Evolutionary conservation across 768 basidiomycete genomes (phyloP).

Genomic region (Pleurotus citrinopileatus): DNA sequence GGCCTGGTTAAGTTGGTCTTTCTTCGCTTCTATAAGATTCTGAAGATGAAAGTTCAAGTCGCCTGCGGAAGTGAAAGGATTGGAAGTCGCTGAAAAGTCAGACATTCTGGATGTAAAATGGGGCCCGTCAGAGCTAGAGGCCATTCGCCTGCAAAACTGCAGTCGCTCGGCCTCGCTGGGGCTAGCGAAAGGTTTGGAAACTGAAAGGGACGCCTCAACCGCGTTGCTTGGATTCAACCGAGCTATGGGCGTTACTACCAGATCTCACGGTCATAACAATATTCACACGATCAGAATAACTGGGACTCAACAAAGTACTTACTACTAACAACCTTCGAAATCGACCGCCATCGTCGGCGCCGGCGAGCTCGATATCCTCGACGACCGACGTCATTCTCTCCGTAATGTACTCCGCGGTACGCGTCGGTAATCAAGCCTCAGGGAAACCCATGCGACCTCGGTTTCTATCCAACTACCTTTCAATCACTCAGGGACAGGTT

Average conservation of each 20-base stretch:
- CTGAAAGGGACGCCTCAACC: slow-evolving; percentile 1
- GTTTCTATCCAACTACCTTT: too few species aligned
- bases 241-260: neutral
- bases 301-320: too few species aligned
- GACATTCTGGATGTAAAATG: slow-evolving; percentile 26
- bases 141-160: slow-evolving; percentile 30
- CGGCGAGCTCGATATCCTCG: too few species aligned
- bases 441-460: too few species aligned
- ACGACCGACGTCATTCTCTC: too few species aligned
- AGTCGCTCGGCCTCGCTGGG: slow-evolving; percentile 15
- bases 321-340: too few species aligned
- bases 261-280: neutral
- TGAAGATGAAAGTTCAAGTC: slow-evolving; percentile 65
- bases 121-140: slow-evolving; percentile 34
- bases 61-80: slow-evolving; percentile 46
- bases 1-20: slow-evolving; percentile 88
- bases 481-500: too few species aligned
- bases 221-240: slow-evolving; percentile 8
- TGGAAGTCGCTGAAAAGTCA: slow-evolving; percentile 35
- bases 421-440: too few species aligned
- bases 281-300: slow-evolving; percentile 3
- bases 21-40: slow-evolving; percentile 82
- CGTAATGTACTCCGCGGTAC: too few species aligned
- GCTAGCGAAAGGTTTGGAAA: slow-evolving; percentile 3
- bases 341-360: too few species aligned